These are phyloP conservation scores for Pinus taeda DNA, from an alignment of 75 land plant species.

Conservation along the genomic window DNA sequence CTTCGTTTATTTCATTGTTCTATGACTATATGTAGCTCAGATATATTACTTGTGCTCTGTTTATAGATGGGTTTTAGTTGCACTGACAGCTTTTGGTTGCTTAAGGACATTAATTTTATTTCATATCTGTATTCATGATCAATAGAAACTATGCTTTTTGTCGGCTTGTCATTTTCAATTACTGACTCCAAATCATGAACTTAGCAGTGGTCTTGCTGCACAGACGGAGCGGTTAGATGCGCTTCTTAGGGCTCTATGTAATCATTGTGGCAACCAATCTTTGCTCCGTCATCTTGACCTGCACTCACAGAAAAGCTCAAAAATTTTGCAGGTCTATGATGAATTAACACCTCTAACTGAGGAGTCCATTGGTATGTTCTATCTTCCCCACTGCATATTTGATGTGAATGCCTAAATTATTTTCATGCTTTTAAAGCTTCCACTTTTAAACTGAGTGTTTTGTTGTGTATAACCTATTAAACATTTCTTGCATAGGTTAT, in stretches of 20 bases:
- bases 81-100: too few species aligned
- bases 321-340: background rate
- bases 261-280: slow-evolving; percentile 16
- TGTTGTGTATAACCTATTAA: background rate
- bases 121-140: background rate
- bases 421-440: background rate
- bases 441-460: background rate
- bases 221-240: slow-evolving; percentile 54
- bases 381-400: background rate
- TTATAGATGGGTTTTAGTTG: too few species aligned
- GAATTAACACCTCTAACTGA: background rate
- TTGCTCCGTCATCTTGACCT: background rate
- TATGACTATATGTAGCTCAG: too few species aligned
- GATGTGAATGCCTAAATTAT: background rate
- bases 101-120: background rate
- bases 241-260: slow-evolving; percentile 25
- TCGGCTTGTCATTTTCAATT: background rate
- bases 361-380: slow-evolving; percentile 1
- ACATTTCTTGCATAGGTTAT: slow-evolving; percentile 18
- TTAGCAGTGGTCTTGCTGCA: slow-evolving; percentile 52
- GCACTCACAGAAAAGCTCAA: background rate
- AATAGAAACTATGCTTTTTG: background rate
- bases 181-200: background rate
- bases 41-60: too few species aligned
- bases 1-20: too few species aligned